Evolutionary conservation across 257 asterid genomes (phyloP).

Genomic region (Lycium barbarum): DNA sequence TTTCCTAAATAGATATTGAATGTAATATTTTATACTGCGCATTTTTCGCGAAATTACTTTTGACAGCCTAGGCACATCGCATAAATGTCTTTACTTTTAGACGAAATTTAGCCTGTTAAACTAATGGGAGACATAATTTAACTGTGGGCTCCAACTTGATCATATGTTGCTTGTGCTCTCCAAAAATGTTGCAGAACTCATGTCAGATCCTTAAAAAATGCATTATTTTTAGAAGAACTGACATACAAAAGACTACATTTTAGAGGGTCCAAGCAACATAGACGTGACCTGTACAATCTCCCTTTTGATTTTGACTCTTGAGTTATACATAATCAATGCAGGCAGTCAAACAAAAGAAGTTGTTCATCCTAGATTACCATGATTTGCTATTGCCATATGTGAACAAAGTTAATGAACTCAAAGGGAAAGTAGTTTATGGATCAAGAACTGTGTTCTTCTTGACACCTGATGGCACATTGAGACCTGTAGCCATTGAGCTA

Average conservation of each 20-base stretch:
- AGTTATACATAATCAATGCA: conserved; percentile 31
- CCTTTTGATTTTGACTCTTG: neutral
- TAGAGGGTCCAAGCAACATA: too few relatives aligned
- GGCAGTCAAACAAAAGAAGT: conserved; percentile 72
- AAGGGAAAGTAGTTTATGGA: conserved; percentile 71
- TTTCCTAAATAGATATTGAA: too few relatives aligned
- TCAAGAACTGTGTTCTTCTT: conserved; percentile 77
- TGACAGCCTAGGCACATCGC: too few relatives aligned
- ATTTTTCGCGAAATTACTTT: too few relatives aligned
- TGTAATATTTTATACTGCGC: too few relatives aligned
- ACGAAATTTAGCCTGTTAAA: neutral
- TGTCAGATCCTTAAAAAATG: too few relatives aligned
- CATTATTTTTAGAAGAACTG: too few relatives aligned
- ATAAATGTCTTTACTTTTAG: too few relatives aligned
- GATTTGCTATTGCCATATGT: conserved; percentile 74
- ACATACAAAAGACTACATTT: too few relatives aligned
- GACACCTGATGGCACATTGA: conserved; percentile 51
- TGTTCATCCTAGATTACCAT: conserved; percentile 73
- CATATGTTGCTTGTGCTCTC: too few relatives aligned
- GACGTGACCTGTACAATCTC: neutral
- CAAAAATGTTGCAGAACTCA: too few relatives aligned
- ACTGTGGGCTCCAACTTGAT: too few relatives aligned
- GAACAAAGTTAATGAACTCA: conserved; percentile 57
- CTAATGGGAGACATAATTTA: neutral
- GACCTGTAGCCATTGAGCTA: conserved; percentile 79